Percentiles rank a stretch among this genome's conserved stretches.
phyloP scores from a whole-genome alignment of 2,329 filamentous ascomycete species.

The Colletotrichum scovillei region DNA sequence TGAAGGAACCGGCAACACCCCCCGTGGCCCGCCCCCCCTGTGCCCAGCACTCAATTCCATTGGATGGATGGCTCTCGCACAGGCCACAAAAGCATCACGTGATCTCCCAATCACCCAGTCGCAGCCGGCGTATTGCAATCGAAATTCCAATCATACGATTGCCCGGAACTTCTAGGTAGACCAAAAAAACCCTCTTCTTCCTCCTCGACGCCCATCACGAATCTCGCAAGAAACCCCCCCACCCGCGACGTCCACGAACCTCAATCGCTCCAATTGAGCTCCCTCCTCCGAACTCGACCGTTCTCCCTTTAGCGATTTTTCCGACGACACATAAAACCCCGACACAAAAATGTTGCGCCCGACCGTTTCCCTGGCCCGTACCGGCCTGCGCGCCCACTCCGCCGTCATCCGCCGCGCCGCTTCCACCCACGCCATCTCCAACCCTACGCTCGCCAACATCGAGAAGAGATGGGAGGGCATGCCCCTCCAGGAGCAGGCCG shows the following conservation, averaged over 20 bases:
- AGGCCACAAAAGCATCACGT: not conserved
- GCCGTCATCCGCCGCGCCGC: conserved; percentile 64
- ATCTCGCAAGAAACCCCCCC: conserved; percentile 12
- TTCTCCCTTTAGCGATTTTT: conserved; percentile 31
- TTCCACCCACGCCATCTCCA: conserved; percentile 93
- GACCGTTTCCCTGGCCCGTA: conserved; percentile 64
- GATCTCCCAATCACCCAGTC: conserved; percentile 23
- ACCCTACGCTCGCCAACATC: conserved; percentile 96
- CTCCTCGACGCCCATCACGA: conserved; percentile 21
- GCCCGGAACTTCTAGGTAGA: conserved; percentile 34
- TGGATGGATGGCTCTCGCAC: conserved; percentile 3
- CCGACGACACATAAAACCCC: conserved; percentile 28
- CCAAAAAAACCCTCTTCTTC: conserved; percentile 37
- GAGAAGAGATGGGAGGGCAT: conserved; percentile 99
- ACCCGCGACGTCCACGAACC: conserved; percentile 21
- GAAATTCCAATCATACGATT: conserved; percentile 38
- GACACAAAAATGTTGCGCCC: conserved; percentile 63
- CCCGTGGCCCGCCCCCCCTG: not conserved
- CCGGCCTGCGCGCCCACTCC: conserved; percentile 53
- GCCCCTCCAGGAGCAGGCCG: conserved; percentile 98
- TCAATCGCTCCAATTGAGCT: conserved; percentile 46
- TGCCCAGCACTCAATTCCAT: conserved; percentile 11
- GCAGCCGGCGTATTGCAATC: conserved; percentile 35
- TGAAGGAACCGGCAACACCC: not conserved
- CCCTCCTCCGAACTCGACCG: conserved; percentile 31